phyloP scores from a whole-genome alignment of 169 alveolate genomes.

The Plasmodium cynomolgi region DNA sequence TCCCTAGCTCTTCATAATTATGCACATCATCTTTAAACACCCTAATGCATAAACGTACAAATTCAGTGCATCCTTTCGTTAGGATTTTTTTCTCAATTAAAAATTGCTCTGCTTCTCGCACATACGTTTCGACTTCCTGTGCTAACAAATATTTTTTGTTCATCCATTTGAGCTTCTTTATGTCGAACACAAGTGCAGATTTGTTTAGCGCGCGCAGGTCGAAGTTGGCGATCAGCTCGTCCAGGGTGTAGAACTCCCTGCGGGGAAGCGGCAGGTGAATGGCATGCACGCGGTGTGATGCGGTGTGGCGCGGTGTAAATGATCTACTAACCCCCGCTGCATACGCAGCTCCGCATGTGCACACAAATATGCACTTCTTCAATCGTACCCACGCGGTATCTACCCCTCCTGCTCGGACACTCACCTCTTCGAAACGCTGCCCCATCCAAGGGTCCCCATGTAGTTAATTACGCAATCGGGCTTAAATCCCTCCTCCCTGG shows the following conservation, averaged over 20 bases:
- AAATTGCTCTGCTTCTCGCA: slow-evolving; percentile 24
- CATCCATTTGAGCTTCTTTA: slow-evolving; percentile 73
- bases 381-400: background rate
- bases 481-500: slow-evolving; percentile 61
- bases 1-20: slow-evolving; percentile 32
- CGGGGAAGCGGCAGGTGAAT: background rate
- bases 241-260: slow-evolving; percentile 67
- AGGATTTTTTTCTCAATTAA: slow-evolving; percentile 22
- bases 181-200: slow-evolving; percentile 63
- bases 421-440: slow-evolving; percentile 53
- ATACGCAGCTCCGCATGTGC: background rate
- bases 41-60: slow-evolving; percentile 41
- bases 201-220: slow-evolving; percentile 33
- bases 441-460: slow-evolving; percentile 68
- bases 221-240: slow-evolving; percentile 27
- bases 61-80: slow-evolving; percentile 12
- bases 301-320: background rate
- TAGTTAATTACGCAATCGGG: slow-evolving; percentile 66
- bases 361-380: background rate
- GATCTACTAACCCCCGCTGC: background rate
- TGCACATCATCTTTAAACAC: slow-evolving; percentile 64
- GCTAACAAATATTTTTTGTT: slow-evolving; percentile 43
- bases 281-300: background rate
- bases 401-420: background rate
- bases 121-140: slow-evolving; percentile 36